Percentiles rank a stretch among this genome's conserved stretches.
Evolutionary conservation across 805 yeast species (phyloP).

Genomic region (Metschnikowia aberdeeniae): DNA sequence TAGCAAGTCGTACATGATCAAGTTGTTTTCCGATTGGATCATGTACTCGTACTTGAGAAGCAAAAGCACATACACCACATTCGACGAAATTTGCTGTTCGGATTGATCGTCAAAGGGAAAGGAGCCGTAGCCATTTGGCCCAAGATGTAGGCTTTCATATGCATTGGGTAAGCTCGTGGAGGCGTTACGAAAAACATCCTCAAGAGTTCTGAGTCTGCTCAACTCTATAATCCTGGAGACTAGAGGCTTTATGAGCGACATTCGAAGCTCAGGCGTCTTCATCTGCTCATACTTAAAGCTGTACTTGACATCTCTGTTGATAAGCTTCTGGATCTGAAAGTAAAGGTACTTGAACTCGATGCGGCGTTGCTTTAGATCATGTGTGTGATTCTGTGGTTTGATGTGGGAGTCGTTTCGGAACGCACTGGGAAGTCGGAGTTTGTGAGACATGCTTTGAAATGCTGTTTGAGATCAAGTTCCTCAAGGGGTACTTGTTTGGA

Average conservation of each 20-base stretch:
- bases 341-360: slow-evolving; percentile 38
- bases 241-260: slow-evolving; percentile 46
- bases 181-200: slow-evolving; percentile 26
- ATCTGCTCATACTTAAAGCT: slow-evolving; percentile 49
- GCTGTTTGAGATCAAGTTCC: too few relatives aligned
- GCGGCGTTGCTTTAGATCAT: slow-evolving; percentile 17
- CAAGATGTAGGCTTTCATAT: slow-evolving; percentile 18
- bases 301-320: slow-evolving; percentile 40
- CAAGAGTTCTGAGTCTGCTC: slow-evolving; percentile 34
- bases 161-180: slow-evolving; percentile 4
- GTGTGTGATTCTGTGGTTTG: slow-evolving; percentile 3
- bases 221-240: slow-evolving; percentile 35
- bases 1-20: slow-evolving; percentile 34
- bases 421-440: slow-evolving; percentile 1
- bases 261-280: slow-evolving; percentile 47
- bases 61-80: slow-evolving; percentile 30
- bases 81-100: slow-evolving; percentile 20
- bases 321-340: slow-evolving; percentile 38
- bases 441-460: neutral
- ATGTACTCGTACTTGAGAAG: slow-evolving; percentile 35
- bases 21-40: slow-evolving; percentile 37
- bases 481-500: neutral
- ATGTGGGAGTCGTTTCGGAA: slow-evolving; percentile 4
- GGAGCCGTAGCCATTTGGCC: slow-evolving; percentile 16
- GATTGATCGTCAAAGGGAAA: slow-evolving; percentile 7